Percentiles rank a stretch among this genome's conserved stretches.
phyloP scores from a whole-genome alignment of 257 asterid genomes.

The Solanum habrochaites region DNA sequence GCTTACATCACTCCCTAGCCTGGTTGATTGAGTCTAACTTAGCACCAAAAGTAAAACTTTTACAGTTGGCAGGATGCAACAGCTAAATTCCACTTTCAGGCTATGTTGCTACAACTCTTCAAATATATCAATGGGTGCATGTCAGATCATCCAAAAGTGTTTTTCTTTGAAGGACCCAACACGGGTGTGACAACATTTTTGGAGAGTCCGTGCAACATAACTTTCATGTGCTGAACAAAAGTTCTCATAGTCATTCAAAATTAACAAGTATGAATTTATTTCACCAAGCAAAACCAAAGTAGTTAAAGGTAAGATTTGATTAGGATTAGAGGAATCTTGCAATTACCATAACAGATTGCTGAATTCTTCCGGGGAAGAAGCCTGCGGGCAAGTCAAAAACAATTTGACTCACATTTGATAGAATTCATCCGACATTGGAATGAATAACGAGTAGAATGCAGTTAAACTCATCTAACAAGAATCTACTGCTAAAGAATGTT shows the following conservation, averaged over 20 bases:
- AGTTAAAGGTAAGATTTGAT: background rate
- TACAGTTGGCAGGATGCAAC: background rate
- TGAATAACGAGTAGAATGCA: background rate
- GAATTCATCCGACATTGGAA: background rate
- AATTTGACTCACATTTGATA: background rate
- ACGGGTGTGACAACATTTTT: background rate
- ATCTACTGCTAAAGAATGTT: background rate
- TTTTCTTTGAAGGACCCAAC: background rate
- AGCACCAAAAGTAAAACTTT: background rate
- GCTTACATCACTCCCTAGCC: background rate
- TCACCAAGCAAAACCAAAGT: background rate
- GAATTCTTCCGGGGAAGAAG: background rate
- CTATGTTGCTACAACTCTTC: background rate
- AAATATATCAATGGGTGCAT: background rate
- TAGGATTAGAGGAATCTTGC: background rate
- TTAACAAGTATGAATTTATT: background rate
- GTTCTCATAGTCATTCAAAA: background rate
- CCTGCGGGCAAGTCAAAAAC: background rate
- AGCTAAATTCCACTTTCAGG: background rate
- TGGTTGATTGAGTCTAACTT: background rate
- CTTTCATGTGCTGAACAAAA: background rate
- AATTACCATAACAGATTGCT: background rate
- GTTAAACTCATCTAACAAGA: background rate
- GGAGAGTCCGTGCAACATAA: background rate
- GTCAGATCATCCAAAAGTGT: background rate